These are phyloP conservation scores for Cystobasidium ongulense DNA, from an alignment of 768 basidiomycete genomes.

Conservation along the genomic window DNA sequence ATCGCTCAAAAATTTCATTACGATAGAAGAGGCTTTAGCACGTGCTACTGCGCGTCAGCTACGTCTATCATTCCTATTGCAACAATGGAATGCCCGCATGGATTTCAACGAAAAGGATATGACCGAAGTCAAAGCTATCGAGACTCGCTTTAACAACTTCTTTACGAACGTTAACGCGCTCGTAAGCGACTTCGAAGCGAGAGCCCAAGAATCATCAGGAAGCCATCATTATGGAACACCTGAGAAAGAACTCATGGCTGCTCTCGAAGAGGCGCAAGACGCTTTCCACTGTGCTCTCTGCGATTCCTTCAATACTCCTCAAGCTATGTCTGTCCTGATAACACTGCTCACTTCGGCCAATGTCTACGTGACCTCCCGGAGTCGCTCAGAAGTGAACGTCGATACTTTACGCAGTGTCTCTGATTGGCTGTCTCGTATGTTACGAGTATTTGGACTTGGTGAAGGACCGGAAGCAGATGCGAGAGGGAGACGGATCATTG, in stretches of 20 bases:
- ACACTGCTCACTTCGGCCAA: conserved; percentile 78
- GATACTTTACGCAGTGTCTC: conserved; percentile 56
- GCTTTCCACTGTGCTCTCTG: conserved; percentile 78
- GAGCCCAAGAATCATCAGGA: conserved; percentile 43
- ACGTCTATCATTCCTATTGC: conserved; percentile 79
- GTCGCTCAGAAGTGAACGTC: conserved; percentile 47
- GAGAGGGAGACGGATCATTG: conserved; percentile 59
- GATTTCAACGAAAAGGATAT: conserved; percentile 85
- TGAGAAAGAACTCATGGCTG: conserved; percentile 62
- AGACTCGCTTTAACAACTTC: conserved; percentile 84
- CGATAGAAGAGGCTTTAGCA: conserved; percentile 78
- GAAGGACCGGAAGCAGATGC: conserved; percentile 53
- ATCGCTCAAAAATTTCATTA: conserved; percentile 96
- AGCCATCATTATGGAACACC: conserved; percentile 48
- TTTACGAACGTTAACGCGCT: conserved; percentile 81
- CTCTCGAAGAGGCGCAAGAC: conserved; percentile 64
- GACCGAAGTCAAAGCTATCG: conserved; percentile 75
- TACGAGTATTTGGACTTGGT: conserved; percentile 51
- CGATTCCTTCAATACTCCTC: conserved; percentile 94
- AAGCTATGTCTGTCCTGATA: conserved; percentile 63
- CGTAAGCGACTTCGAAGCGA: conserved; percentile 51
- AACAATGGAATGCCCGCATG: conserved; percentile 83
- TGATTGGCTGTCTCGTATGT: conserved; percentile 51
- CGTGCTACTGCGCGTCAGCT: conserved; percentile 78
- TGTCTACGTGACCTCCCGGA: conserved; percentile 59